Percentiles rank a stretch among this genome's conserved stretches.
phyloP scores from a whole-genome alignment of 2,329 filamentous ascomycete genomes.

The Emergomyces pasteurianus region DNA sequence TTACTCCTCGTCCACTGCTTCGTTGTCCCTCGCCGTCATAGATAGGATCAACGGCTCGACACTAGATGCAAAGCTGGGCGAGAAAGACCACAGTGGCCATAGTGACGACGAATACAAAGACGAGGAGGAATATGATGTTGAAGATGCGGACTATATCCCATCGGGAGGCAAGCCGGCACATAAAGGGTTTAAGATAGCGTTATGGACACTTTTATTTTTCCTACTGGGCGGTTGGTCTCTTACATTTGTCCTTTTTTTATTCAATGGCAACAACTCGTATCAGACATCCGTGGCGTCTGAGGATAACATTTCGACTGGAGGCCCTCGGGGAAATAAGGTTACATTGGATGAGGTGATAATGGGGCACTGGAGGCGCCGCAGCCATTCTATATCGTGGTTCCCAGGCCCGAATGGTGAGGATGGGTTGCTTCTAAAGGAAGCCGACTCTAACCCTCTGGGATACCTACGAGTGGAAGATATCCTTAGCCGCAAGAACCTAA shows the following conservation, averaged over 20 bases:
- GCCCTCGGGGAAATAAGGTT: slow-evolving; percentile 16
- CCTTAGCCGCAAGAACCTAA: slow-evolving; percentile 40
- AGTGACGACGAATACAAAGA: slow-evolving; percentile 18
- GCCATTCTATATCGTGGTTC: slow-evolving; percentile 36
- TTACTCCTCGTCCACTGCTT: slow-evolving; percentile 12
- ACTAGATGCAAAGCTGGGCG: not conserved
- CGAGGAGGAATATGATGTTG: slow-evolving; percentile 17
- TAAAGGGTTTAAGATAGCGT: slow-evolving; percentile 18
- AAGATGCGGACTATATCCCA: slow-evolving; percentile 18
- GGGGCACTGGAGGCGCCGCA: slow-evolving; percentile 20
- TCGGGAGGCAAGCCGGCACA: slow-evolving; percentile 5
- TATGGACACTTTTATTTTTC: slow-evolving; percentile 31
- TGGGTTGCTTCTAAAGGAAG: slow-evolving; percentile 66
- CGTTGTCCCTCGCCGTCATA: slow-evolving; percentile 9
- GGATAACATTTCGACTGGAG: not conserved
- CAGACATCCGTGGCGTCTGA: slow-evolving; percentile 14
- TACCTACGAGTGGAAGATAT: slow-evolving; percentile 85
- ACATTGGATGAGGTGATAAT: slow-evolving; percentile 20
- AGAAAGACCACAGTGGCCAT: not conserved
- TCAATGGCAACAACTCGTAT: slow-evolving; percentile 22
- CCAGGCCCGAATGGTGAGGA: slow-evolving; percentile 46
- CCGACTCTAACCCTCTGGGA: slow-evolving; percentile 36
- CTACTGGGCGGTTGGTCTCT: slow-evolving; percentile 35
- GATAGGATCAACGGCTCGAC: slow-evolving; percentile 5
- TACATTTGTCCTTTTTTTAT: slow-evolving; percentile 33